These are phyloP conservation scores for Microthlaspi erraticum DNA, from an alignment of 345 rosid genomes.

Conservation along the genomic window DNA sequence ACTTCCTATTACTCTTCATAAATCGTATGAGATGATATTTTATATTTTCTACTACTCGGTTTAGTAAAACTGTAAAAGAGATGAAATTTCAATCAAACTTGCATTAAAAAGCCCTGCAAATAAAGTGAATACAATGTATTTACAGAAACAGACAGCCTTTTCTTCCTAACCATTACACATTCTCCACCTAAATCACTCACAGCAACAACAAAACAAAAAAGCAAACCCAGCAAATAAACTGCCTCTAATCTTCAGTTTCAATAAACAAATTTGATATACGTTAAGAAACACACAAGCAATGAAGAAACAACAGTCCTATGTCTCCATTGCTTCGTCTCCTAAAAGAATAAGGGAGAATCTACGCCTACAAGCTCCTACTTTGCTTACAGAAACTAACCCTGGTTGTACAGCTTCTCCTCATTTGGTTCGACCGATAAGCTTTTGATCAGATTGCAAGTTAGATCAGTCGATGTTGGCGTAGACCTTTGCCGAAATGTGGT, in stretches of 20 bases:
- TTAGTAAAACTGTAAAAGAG: no score
- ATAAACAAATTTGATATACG: constrained; percentile 45
- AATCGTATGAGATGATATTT: no score
- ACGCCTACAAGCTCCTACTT: constrained; percentile 44
- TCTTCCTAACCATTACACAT: constrained; percentile 43
- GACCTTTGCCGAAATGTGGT: constrained; percentile 94
- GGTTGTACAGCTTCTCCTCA: constrained; percentile 38
- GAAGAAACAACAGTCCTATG: constrained; percentile 41
- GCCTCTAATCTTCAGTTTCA: constrained; percentile 30
- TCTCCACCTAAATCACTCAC: constrained; percentile 40
- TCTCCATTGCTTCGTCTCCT: constrained; percentile 53
- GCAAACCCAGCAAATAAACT: constrained; percentile 35
- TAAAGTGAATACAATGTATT: constrained; percentile 39
- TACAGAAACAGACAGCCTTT: constrained; percentile 35
- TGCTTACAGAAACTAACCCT: constrained; percentile 45
- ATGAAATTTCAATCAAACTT: constrained; percentile 30
- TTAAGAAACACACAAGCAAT: constrained; percentile 28
- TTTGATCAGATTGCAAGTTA: constrained; percentile 40
- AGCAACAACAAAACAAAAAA: constrained; percentile 22
- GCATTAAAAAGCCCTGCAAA: constrained; percentile 16
- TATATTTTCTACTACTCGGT: no score
- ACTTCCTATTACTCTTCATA: constrained; percentile 36
- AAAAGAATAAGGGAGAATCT: constrained; percentile 69
- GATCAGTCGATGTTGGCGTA: constrained; percentile 86
- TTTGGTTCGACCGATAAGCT: constrained; percentile 17